These are phyloP conservation scores for Claviceps humidiphila DNA, from an alignment of 2,329 filamentous ascomycete species.

Conservation along the genomic window DNA sequence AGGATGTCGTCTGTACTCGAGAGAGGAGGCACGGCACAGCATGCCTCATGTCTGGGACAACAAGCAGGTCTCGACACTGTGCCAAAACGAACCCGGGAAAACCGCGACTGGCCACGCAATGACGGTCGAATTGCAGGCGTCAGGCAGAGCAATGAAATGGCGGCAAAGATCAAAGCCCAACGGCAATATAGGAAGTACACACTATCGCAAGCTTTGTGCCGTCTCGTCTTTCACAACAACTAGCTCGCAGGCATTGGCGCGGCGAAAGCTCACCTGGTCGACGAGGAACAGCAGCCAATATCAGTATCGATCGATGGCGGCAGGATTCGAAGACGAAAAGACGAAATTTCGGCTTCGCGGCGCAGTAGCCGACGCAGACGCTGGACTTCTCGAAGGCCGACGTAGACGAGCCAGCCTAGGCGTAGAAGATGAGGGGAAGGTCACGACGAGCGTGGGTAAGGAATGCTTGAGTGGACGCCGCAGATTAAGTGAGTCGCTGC, in stretches of 20 bases:
- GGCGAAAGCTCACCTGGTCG: not conserved
- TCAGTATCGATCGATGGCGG: too few species aligned
- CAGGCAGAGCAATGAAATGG: too few species aligned
- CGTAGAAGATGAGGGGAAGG: not conserved
- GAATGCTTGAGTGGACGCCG: not conserved
- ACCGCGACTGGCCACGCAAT: too few species aligned
- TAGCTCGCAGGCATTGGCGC: not conserved
- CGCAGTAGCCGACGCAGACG: not conserved
- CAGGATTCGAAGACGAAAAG: too few species aligned
- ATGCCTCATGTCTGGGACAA: constrained; percentile 3
- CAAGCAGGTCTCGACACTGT: not conserved
- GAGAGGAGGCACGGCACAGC: not conserved
- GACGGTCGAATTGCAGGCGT: too few species aligned
- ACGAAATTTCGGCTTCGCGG: not conserved
- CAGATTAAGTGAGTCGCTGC: not conserved
- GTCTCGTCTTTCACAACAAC: not conserved
- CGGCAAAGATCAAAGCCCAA: too few species aligned
- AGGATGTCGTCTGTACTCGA: not conserved
- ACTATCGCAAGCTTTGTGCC: too few species aligned
- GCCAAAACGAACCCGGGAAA: too few species aligned
- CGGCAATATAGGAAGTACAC: too few species aligned
- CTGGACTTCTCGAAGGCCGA: not conserved
- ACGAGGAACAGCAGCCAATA: not conserved
- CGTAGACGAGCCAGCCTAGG: not conserved
- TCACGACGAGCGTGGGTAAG: not conserved